Evolutionary conservation across 2,329 filamentous ascomycete species (phyloP), one percentile per base, ranked within the genome.

Genomic region (Immersiporthe knoxdaviesiana): DNA sequence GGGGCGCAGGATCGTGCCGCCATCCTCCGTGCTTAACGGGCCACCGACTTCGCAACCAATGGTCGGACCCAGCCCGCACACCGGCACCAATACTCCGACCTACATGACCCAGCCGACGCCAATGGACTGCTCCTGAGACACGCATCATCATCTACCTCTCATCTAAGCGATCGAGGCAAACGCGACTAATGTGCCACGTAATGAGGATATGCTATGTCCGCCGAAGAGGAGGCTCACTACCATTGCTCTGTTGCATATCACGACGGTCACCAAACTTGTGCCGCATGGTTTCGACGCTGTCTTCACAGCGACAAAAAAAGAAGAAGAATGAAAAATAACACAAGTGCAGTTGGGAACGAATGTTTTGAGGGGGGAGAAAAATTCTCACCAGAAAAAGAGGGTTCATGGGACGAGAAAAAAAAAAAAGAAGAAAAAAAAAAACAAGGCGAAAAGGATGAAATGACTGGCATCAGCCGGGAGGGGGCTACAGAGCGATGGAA

Each of bases 91-190:
- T 7, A 71, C 69, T 10, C 67, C 67, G 7, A 59, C 52, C n/a
- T 54, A 71, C 39, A 35, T 70, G 41, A 67, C 44, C 27, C 68
- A 70, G 3, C 41, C 61, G 27, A 71, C 69, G 27, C 69, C 66
- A 21, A 71, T 71, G 69, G 69, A 68, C 8, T 66, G 44, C 35
- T 71, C 65, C 12, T 66, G 30, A 66, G 24, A 21, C 39, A 18
- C 39, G 21, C 30, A n/a, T 24, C 16, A 41, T 16, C 39, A 18
- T 37, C 30, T 10, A 39, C 4, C 35, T 35, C 35, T n/a, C n/a
- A n/a, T n/a, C 16, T 27, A 14, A 14, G n/a, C 39, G 61, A 11
- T 50, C 16, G 30, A 30, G 61, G 30, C 18, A 12, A 47, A 24
- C n/a, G 12, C 27, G 21, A 16, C n/a, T 27, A 12, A 8, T 47